Evolutionary conservation across 2,329 filamentous ascomycete species (phyloP).

Genomic region (Aspergillus sp.): DNA sequence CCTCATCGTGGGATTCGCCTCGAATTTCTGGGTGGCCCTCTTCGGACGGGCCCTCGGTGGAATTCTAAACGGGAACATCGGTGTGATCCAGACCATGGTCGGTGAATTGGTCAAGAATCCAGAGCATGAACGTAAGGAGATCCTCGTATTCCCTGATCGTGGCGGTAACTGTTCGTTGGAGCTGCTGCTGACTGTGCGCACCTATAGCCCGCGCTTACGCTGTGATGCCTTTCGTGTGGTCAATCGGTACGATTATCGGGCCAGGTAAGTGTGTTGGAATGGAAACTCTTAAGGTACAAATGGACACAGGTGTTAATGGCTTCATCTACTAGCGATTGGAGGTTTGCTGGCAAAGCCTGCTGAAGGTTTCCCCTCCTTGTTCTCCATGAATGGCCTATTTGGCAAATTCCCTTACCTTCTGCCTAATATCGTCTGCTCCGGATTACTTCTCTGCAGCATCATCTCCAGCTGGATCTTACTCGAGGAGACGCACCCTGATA

Average conservation of each 20-base stretch:
- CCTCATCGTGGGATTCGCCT: constrained; percentile 77
- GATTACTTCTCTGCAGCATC: constrained; percentile 75
- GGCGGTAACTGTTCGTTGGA: neutral
- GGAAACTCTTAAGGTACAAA: neutral
- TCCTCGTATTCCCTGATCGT: neutral
- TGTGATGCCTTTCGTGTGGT: constrained; percentile 94
- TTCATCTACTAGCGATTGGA: constrained; percentile 64
- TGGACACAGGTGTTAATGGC: constrained; percentile 16
- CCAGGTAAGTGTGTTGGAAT: constrained; percentile 48
- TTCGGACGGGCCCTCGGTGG: constrained; percentile 75
- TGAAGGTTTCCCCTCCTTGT: constrained; percentile 69
- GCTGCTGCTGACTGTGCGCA: constrained; percentile 14
- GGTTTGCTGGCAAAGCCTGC: constrained; percentile 81
- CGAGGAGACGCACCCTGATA: constrained; percentile 85
- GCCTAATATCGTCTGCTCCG: constrained; percentile 82
- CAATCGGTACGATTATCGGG: constrained; percentile 83
- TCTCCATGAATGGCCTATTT: constrained; percentile 70
- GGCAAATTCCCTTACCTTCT: constrained; percentile 81
- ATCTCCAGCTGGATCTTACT: constrained; percentile 77
- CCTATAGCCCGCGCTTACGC: constrained; percentile 74
- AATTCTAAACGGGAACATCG: constrained; percentile 86
- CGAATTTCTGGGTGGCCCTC: constrained; percentile 82
- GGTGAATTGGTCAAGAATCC: constrained; percentile 81
- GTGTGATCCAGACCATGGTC: constrained; percentile 90
- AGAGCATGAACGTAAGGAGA: constrained; percentile 76